Percentiles rank a stretch among this genome's conserved stretches.
Evolutionary conservation across 164 flowering plant genomes (phyloP).

Genomic region (Stephania japonica): DNA sequence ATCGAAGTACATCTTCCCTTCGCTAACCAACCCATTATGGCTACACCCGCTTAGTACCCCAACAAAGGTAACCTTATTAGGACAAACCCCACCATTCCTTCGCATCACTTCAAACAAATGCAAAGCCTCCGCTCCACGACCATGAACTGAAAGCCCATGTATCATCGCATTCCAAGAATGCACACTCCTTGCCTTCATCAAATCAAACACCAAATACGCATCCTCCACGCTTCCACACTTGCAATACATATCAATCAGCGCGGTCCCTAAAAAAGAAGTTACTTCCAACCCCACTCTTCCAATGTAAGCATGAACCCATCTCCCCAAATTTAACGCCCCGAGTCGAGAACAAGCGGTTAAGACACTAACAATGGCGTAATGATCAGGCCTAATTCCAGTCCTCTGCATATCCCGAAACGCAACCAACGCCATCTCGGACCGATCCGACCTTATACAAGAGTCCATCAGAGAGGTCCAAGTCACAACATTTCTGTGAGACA

Average conservation of each 20-base stretch:
- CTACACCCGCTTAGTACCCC: conserved; percentile 15
- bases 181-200: conserved; percentile 11
- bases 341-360: conserved; percentile 17
- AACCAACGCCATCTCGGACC: not conserved
- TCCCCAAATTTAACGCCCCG: conserved; percentile 16
- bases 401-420: conserved; percentile 9
- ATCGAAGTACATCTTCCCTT: conserved; percentile 9
- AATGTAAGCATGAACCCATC: conserved; percentile 12
- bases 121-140: conserved; percentile 8
- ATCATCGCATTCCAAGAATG: conserved; percentile 14
- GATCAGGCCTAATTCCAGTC: conserved; percentile 9
- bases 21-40: conserved; percentile 13
- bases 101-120: conserved; percentile 8
- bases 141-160: conserved; percentile 15
- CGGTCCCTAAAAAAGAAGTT: conserved; percentile 11
- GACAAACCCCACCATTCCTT: conserved; percentile 1
- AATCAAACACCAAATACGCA: conserved; percentile 9
- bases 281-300: conserved; percentile 1
- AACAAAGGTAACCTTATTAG: conserved; percentile 10
- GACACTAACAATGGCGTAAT: conserved; percentile 9
- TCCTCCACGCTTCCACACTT: conserved; percentile 14
- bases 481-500: conserved; percentile 15
- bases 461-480: conserved; percentile 16
- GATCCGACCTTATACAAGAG: conserved; percentile 7
- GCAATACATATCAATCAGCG: conserved; percentile 17